Evolutionary conservation across 441 rosid genomes (phyloP).

Genomic region (Daphne laureola): DNA sequence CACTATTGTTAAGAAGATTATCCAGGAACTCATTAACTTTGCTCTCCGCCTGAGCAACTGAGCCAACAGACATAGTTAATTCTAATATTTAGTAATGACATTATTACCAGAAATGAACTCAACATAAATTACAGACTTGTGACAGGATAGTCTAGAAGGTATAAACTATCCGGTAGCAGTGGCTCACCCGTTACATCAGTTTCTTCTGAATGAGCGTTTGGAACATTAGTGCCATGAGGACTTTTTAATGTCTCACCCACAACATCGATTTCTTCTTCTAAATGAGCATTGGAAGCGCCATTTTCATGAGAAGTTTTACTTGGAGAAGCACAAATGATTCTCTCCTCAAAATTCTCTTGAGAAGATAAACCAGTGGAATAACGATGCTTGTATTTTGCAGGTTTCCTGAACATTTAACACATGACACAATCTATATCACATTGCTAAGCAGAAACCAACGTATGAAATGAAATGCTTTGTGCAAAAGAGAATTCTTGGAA

Average conservation of each 20-base stretch:
- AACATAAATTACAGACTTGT: neutral
- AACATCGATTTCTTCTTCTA: conserved; percentile 12
- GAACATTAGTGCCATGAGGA: neutral
- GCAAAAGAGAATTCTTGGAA: conserved; percentile 9
- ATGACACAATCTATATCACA: conserved; percentile 1
- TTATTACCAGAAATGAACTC: conserved; percentile 3
- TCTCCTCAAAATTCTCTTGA: conserved; percentile 27
- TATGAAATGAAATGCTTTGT: conserved; percentile 4
- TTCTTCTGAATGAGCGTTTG: conserved; percentile 17
- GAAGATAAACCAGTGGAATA: conserved; percentile 26
- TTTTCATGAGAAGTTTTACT: conserved; percentile 21
- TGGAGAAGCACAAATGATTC: conserved; percentile 11
- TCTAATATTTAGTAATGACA: neutral
- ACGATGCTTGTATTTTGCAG: conserved; percentile 35
- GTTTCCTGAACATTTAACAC: conserved; percentile 21
- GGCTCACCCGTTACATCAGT: conserved; percentile 32
- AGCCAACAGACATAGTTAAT: conserved; percentile 24
- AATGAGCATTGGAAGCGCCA: conserved; percentile 14
- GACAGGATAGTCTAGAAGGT: neutral
- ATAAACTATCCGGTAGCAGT: conserved; percentile 8
- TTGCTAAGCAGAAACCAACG: conserved; percentile 7
- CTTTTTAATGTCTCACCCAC: neutral
- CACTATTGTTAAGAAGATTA: conserved; percentile 40
- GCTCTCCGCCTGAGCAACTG: conserved; percentile 31
- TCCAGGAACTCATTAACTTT: conserved; percentile 36